phyloP scores from a whole-genome alignment of 805 yeast genomes.

The Yarrowia sp. region DNA sequence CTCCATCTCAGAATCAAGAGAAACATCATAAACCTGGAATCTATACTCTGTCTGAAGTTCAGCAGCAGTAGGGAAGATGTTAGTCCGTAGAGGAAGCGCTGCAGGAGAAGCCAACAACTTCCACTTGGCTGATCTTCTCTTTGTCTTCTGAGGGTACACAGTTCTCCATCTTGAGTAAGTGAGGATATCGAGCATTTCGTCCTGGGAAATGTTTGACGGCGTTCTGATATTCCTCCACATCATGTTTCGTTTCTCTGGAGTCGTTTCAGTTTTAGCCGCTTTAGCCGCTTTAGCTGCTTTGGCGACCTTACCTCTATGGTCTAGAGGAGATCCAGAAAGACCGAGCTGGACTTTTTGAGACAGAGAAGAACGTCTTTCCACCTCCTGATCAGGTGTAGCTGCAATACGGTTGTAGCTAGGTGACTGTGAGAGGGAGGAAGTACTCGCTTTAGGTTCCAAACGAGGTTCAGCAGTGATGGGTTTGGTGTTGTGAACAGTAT shows the following conservation, averaged over 20 bases:
- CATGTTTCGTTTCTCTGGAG: conserved; percentile 32
- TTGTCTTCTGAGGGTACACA: conserved; percentile 74
- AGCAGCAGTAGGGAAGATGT: conserved; percentile 66
- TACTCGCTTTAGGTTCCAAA: not conserved
- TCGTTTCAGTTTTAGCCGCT: not conserved
- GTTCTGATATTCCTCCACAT: conserved; percentile 68
- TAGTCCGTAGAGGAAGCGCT: conserved; percentile 77
- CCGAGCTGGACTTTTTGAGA: not conserved
- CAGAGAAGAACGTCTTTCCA: not conserved
- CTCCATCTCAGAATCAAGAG: conserved; percentile 59
- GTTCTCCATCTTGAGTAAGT: conserved; percentile 88
- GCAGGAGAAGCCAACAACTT: conserved; percentile 91
- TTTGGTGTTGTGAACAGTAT: not conserved
- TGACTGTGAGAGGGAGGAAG: not conserved
- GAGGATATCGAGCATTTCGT: conserved; percentile 53
- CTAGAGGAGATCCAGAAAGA: not conserved
- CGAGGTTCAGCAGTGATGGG: not conserved
- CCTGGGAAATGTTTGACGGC: conserved; percentile 67
- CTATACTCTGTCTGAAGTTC: conserved; percentile 73
- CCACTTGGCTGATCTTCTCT: conserved; percentile 79
- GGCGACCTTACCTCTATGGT: not conserved
- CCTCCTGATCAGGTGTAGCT: not conserved
- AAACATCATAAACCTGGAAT: conserved; percentile 78
- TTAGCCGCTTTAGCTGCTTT: not conserved
- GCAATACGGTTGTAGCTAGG: not conserved